These are phyloP conservation scores for Friedmanniomyces endolithicus DNA, from an alignment of 495 filamentous ascomycete species.

Conservation along the genomic window DNA sequence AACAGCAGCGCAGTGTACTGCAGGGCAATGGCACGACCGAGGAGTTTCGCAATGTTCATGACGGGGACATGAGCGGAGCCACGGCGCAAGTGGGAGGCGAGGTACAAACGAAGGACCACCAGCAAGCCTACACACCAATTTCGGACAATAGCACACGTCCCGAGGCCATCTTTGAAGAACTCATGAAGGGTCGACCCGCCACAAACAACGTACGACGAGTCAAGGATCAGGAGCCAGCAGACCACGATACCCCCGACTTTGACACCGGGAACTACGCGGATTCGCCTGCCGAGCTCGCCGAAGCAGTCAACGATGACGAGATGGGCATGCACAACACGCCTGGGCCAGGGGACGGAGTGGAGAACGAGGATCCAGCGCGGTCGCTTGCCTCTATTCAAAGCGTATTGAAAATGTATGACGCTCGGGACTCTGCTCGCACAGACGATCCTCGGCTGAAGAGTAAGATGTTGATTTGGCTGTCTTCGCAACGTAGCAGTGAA, in stretches of 20 bases:
- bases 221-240: too few species aligned
- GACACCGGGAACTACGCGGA: background rate
- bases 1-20: background rate
- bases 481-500: background rate
- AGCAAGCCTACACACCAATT: too few species aligned
- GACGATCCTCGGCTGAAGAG: constrained; percentile 10
- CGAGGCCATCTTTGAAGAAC: too few species aligned
- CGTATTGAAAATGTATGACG: constrained; percentile 5
- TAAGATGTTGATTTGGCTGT: constrained; percentile 27
- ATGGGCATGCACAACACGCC: background rate
- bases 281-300: constrained; percentile 6
- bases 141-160: too few species aligned
- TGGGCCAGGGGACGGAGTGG: background rate
- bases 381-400: background rate
- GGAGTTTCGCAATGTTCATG: too few species aligned
- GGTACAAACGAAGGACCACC: background rate
- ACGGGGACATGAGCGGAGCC: background rate
- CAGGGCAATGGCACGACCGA: background rate
- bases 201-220: too few species aligned
- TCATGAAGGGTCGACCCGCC: too few species aligned
- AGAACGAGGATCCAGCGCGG: background rate
- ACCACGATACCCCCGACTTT: too few species aligned
- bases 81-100: background rate
- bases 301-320: background rate
- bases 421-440: background rate